phyloP scores from a whole-genome alignment of 805 yeast genomes.

The Yamadazyma nakazawae region DNA sequence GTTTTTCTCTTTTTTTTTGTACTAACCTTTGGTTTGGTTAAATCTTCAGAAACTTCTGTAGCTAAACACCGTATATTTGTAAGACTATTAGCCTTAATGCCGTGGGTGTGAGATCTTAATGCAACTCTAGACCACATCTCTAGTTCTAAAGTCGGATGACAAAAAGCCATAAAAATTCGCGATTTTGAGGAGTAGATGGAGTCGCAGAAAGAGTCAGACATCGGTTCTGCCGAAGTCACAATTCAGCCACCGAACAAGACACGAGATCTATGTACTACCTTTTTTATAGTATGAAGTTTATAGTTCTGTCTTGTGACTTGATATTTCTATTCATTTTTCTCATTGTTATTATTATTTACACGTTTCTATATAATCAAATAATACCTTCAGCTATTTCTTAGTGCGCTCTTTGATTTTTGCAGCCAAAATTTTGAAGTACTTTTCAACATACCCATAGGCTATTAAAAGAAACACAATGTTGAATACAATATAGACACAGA shows the following conservation, averaged over 20 bases:
- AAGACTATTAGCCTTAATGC: neutral
- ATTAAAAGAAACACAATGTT: constrained; percentile 19
- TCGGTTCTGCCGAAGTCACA: neutral
- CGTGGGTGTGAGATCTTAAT: neutral
- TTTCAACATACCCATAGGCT: neutral
- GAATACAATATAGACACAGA: constrained; percentile 33
- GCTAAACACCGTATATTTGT: constrained; percentile 17
- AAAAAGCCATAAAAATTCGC: constrained; percentile 7
- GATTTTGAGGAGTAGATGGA: neutral
- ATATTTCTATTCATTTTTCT: too few species aligned
- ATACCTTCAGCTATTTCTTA: neutral
- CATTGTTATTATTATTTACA: neutral
- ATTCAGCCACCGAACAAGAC: neutral
- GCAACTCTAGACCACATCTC: constrained; percentile 1
- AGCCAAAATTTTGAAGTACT: neutral
- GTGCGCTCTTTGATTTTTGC: neutral
- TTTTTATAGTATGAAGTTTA: too few species aligned
- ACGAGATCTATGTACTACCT: too few species aligned
- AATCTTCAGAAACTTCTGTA: constrained; percentile 10
- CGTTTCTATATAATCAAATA: neutral
- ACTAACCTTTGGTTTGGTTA: constrained; percentile 2
- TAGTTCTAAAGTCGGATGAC: constrained; percentile 4
- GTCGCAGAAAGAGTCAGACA: neutral
- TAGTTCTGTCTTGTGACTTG: neutral
- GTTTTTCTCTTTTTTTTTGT: constrained; percentile 29